phyloP scores from a whole-genome alignment of 371 early-diverging fungal genomes.

The Mucor velutinosus region DNA sequence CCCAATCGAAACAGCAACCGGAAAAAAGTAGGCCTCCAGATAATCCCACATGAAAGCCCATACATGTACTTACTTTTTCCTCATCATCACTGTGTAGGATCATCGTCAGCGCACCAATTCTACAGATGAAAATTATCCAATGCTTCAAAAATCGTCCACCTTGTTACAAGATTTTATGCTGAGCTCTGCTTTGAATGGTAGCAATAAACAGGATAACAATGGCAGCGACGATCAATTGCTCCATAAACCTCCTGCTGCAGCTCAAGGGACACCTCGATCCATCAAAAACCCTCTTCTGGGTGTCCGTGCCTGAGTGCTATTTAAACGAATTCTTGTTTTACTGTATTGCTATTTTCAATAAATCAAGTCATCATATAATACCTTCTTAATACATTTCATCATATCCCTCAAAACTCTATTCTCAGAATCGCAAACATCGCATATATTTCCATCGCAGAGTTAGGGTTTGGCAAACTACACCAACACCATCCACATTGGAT shows the following conservation, averaged over 20 bases:
- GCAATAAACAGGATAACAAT: background rate
- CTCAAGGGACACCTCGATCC: background rate
- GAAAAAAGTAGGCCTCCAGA: background rate
- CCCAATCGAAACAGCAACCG: background rate
- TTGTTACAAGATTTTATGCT: background rate
- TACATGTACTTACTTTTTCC: too few species aligned
- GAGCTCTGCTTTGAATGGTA: background rate
- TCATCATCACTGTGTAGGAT: background rate
- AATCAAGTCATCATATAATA: too few species aligned
- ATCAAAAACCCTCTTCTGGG: background rate
- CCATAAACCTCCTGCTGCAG: conserved; percentile 10
- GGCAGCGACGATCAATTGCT: background rate
- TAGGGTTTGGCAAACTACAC: too few species aligned
- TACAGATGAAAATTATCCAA: conserved; percentile 9
- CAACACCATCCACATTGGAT: too few species aligned
- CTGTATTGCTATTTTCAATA: background rate
- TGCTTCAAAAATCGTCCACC: background rate
- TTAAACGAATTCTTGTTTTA: background rate
- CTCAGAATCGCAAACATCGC: too few species aligned
- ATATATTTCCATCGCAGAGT: too few species aligned
- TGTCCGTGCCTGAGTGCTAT: background rate
- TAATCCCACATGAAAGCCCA: background rate
- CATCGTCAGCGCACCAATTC: background rate
- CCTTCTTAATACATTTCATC: too few species aligned
- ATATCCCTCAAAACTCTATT: too few species aligned